Conservation (phyloP, 371 early-diverging fungal genomes). For the Vairimorpha apis region DNA sequence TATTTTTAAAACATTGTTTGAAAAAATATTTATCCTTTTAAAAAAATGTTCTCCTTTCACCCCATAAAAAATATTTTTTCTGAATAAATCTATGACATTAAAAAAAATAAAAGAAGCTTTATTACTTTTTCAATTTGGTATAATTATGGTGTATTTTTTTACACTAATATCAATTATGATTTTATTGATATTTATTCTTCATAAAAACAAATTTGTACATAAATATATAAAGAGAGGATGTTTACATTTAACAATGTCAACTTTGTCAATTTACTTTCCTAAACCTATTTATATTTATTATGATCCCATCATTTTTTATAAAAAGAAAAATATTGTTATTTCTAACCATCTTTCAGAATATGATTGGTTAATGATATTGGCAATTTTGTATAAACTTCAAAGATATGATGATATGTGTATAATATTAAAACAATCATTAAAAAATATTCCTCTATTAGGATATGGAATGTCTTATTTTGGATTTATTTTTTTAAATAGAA, state of each 20-base stretch:
- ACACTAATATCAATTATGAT: not conserved
- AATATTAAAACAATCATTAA: constrained; percentile 49
- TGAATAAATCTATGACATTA: no score
- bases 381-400: constrained; percentile 26
- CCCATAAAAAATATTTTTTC: no score
- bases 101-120: no score
- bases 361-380: constrained; percentile 57
- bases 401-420: constrained; percentile 43
- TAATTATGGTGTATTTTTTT: no score
- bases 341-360: constrained; percentile 59
- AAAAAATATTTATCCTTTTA: no score
- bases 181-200: constrained; percentile 1
- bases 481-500: constrained; percentile 58
- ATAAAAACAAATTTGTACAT: not conserved
- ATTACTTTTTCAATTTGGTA: no score
- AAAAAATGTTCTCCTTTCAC: no score
- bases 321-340: constrained; percentile 42
- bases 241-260: constrained; percentile 35
- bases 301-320: constrained; percentile 34
- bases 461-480: constrained; percentile 56
- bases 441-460: constrained; percentile 51
- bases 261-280: constrained; percentile 38
- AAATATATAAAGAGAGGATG: constrained; percentile 22
- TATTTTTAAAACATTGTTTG: no score
- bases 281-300: constrained; percentile 43